Evolutionary conservation across 257 asterid species (phyloP), one percentile per base, ranked within the genome.

Genomic region (Hygrophila difformis): DNA sequence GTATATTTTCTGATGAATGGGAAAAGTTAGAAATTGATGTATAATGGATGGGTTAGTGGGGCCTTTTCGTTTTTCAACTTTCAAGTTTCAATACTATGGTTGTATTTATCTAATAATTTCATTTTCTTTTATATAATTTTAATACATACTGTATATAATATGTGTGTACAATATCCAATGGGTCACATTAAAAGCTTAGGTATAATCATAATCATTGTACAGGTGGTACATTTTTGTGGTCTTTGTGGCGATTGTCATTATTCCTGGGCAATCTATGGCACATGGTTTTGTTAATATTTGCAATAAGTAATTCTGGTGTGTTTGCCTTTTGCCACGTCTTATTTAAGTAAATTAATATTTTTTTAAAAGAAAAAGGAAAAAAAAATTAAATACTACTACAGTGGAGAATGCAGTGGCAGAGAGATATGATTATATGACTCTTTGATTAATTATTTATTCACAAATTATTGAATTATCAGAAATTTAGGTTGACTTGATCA

Each of bases 261-360:
- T 77, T 59, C 57, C 55, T 53, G 20, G 52, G 50, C 56, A 49
- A 67, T 47, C 48, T 57, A 39, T 56, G 68, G 47, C 82, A 77
- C 82, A 73, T 77, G 81, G 64, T 53, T 60, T 60, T n/a, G n/a
- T 72, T 63, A 49, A 51, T 60, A 51, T 57, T 19, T 36, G 40
- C 19, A 59, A 53, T 15, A 31, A 43, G 47, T 23, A 56, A 44
- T 23, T 46, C 47, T 22, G 29, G 13, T 45, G 33, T 33, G 43
- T 22, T 37, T n/a, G n/a, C n/a, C n/a, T 47, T 53, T 57, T 13
- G 17, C 18, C 17, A 22, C 22, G 1, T 22, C 15, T 15, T 9
- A 24, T 24, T 7, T 7, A 24, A 24, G 7, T 24, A 24, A 24
- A 24, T n/a, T n/a, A n/a, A n/a, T n/a, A n/a, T n/a, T n/a, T n/a